Evolutionary conservation across 371 early-diverging fungal genomes (phyloP).

Genomic region (Fennellomyces sp.): DNA sequence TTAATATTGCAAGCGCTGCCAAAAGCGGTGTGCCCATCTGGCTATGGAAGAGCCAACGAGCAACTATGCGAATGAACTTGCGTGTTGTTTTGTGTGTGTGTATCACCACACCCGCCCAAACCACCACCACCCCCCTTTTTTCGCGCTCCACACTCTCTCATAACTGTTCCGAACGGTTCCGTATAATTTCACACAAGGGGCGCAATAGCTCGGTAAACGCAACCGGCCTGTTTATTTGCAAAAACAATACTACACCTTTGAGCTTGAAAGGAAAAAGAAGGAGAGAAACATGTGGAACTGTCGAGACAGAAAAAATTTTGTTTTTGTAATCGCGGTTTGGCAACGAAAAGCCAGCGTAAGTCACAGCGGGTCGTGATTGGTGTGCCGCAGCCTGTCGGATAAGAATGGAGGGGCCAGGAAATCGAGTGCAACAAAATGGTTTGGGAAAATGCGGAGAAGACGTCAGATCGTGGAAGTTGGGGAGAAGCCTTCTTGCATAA

Average conservation of each 20-base stretch:
- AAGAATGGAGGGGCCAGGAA: too few relatives aligned
- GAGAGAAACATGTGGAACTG: background rate
- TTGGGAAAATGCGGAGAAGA: too few relatives aligned
- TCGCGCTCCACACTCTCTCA: background rate
- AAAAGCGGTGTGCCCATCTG: background rate
- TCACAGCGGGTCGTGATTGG: too few relatives aligned
- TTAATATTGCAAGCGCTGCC: conserved; percentile 5
- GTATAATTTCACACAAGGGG: background rate
- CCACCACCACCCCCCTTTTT: background rate
- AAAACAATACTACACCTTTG: background rate
- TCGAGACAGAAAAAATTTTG: background rate
- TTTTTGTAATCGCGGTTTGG: too few relatives aligned
- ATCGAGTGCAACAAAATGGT: too few relatives aligned
- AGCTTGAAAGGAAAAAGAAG: background rate
- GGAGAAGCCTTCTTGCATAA: too few relatives aligned
- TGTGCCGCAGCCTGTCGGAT: too few relatives aligned
- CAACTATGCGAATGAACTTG: conserved; percentile 4
- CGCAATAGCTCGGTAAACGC: background rate
- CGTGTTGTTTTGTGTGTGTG: too few relatives aligned
- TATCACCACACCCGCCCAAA: background rate
- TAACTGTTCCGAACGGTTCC: background rate
- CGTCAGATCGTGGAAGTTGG: too few relatives aligned
- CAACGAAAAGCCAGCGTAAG: too few relatives aligned
- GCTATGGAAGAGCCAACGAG: conserved; percentile 6
- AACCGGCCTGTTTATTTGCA: background rate